These are phyloP conservation scores for Penicillium brevicompactum DNA, from an alignment of 2,329 filamentous ascomycete genomes.

Conservation along the genomic window DNA sequence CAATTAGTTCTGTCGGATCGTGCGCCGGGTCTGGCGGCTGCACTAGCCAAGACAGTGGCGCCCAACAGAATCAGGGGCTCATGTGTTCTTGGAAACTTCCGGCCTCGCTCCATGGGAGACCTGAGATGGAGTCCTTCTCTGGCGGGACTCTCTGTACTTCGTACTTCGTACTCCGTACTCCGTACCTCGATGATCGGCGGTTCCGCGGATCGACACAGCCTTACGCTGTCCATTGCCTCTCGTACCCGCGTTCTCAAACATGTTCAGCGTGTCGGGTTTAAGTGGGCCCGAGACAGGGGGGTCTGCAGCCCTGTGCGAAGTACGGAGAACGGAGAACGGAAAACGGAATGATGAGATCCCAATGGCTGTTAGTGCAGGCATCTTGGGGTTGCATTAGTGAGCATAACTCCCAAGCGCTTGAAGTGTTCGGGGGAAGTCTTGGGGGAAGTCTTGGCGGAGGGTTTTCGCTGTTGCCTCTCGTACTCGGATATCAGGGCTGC, in stretches of 20 bases:
- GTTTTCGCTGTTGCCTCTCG: not conserved
- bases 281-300: not conserved
- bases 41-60: slow-evolving; percentile 8
- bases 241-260: not conserved
- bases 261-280: not conserved
- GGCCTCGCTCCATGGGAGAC: too few relatives aligned
- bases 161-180: too few relatives aligned
- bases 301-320: not conserved
- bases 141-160: too few relatives aligned
- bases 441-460: not conserved
- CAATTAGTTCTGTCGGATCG: slow-evolving; percentile 1
- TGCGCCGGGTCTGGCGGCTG: not conserved
- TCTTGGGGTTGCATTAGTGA: not conserved
- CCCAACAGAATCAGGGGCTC: not conserved
- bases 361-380: too few relatives aligned
- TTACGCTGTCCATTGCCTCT: not conserved
- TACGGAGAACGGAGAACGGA: not conserved
- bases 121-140: too few relatives aligned
- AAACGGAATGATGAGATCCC: too few relatives aligned
- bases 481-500: not conserved
- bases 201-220: slow-evolving; percentile 4
- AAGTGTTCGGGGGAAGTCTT: too few relatives aligned
- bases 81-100: not conserved
- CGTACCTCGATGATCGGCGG: not conserved
- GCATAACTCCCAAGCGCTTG: not conserved